Evolutionary conservation across 177 flowering plant species (phyloP), one percentile per base, ranked within the genome.

Genomic region (Tripterygium wilfordii): DNA sequence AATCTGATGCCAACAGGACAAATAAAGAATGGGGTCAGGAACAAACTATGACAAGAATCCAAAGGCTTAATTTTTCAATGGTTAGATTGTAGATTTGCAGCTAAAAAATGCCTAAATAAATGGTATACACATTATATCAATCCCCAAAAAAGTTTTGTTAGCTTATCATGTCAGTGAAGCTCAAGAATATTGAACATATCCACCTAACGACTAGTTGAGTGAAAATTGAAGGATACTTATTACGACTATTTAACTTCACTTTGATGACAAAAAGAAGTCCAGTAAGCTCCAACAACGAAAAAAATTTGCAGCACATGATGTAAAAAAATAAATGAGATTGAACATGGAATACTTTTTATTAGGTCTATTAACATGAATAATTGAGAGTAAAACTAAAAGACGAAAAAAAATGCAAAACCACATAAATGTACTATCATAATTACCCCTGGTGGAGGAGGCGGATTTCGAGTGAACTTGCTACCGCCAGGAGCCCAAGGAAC

Each of bases 401-500:
- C n/a, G n/a, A n/a, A 6, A 47, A 24, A 26, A 54, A 53, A 21
- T 30, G 33, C 8, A 30, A 30, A 30, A 30, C 12, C 33, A 6
- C 12, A 30, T 30, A 6, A 7, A 30, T 30, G 33, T 6, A 30
- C 7, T 30, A 30, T 6, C 33, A n/a, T 30, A 45, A 39, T 67
- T 87, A 89, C 96, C 88, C 95, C 94, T 33, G 73, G 10, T 45
- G 95, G 96, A 32, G 98, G 98, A 45, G 70, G 29, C 44, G 98
- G 95, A 57, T 91, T 91, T 60, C 96, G 65, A 33, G 73, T 65
- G 54, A 88, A 91, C 71, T 88, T 91, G 59, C 74, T 48, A 54
- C 96, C 98, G 54, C 98, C 98, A 63, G 96, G 98, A 65, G 96
- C 95, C 98, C 98, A 91, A 17, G 98, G 96, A 83, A 88, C 98